These are phyloP conservation scores for Lactuca sativa DNA, from an alignment of 129 eudicot species.

Conservation along the genomic window DNA sequence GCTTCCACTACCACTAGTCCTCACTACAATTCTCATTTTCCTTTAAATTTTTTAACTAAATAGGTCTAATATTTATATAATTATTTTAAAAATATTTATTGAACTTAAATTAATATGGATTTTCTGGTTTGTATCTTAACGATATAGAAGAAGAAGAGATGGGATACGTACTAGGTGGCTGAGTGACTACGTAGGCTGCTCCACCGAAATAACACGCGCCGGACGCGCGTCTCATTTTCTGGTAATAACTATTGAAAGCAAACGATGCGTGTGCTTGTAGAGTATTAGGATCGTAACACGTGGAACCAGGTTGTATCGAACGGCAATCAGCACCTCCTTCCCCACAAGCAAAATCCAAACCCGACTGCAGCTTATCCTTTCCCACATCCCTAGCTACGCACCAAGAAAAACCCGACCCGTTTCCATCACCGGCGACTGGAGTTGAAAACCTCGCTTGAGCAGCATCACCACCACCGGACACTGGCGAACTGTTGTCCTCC, in stretches of 20 bases:
- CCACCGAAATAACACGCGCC: constrained; percentile 78
- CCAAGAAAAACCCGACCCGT: constrained; percentile 63
- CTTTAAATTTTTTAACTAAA: background rate
- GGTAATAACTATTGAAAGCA: constrained; percentile 92
- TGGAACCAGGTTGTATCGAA: constrained; percentile 84
- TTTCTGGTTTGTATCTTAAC: background rate
- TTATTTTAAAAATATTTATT: no score
- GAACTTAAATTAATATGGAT: no score
- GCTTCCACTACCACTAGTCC: background rate
- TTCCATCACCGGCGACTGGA: constrained; percentile 36
- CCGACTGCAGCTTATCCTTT: constrained; percentile 64
- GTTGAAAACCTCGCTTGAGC: constrained; percentile 24
- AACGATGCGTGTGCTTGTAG: constrained; percentile 81
- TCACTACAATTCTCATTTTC: no score
- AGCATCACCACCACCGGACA: constrained; percentile 28
- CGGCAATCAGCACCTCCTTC: constrained; percentile 94
- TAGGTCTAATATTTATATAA: background rate
- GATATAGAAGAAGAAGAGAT: background rate
- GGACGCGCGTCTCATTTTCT: constrained; percentile 68
- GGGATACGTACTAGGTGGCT: constrained; percentile 71
- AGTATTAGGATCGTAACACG: constrained; percentile 88
- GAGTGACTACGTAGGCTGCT: constrained; percentile 60
- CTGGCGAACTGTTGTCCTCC: constrained; percentile 38
- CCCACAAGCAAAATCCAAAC: constrained; percentile 92
- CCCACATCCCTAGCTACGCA: constrained; percentile 82